Evolutionary conservation across 495 filamentous ascomycete species (phyloP), one percentile per base, ranked within the genome.

Genomic region (Lasiosphaeriaceae sp.): DNA sequence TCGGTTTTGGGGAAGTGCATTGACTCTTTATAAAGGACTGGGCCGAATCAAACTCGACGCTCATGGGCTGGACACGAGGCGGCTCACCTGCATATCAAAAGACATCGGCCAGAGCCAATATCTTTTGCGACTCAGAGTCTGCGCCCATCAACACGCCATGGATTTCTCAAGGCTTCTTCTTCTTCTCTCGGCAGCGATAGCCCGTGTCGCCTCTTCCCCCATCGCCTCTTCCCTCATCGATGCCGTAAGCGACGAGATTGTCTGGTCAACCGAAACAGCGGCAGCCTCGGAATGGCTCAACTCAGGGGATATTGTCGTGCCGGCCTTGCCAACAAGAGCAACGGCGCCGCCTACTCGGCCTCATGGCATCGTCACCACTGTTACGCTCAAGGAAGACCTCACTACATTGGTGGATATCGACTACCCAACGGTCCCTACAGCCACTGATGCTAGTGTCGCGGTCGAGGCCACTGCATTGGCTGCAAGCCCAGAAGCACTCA

Each of bases 21-120:
- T 34, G 17, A 12, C 29, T 23, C 48, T 54, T 58, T 61, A 65
- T 65, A 65, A 59, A 61, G 55, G 43, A 47, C 45, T 35, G 47
- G 49, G 34, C 41, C 31, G 31, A 48, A 47, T 56, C 48, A 26
- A n/a, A 52, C 31, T 47, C 45, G 20, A 53, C 44, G n/a, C 35
- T 47, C 45, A 58, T 58, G 62, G 52, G 55, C 62, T 59, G 55
- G 47, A 56, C 52, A 31, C 24, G 53, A 64, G 49, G 46, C 56
- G 54, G 58, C 53, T 45, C 56, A 60, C 61, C 56, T 56, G 54
- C 51, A 66, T 47, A 58, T 47, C 54, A 43, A n/a, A n/a, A n/a
- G 63, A 47, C 51, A 50, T 55, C 54, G 47, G 8, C 7, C 56
- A 41, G 55, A 44, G 22, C 21, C 21, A 46, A 20, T 29, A 56